Percentiles rank a stretch among this genome's conserved stretches.
phyloP scores from a whole-genome alignment of 2,329 filamentous ascomycete genomes.

The Colletotrichum eremochloae region DNA sequence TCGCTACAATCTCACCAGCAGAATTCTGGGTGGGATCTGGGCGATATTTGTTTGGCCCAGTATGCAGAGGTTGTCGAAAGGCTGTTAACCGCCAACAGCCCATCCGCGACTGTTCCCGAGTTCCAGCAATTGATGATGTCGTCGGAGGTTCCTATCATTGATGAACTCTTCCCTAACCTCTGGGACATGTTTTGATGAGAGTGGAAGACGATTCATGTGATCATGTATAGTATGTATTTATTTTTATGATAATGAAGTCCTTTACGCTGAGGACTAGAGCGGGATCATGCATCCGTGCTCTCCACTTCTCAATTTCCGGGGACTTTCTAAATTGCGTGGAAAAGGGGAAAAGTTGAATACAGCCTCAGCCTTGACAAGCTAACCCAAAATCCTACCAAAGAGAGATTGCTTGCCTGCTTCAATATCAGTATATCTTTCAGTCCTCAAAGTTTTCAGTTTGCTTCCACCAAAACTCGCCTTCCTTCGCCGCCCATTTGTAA shows the following conservation, averaged over 20 bases:
- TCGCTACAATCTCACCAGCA: constrained; percentile 55
- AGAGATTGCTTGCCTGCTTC: background rate
- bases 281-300: too few species aligned
- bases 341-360: too few species aligned
- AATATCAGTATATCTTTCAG: background rate
- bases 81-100: constrained; percentile 47
- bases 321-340: too few species aligned
- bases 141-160: constrained; percentile 35
- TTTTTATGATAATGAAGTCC: background rate
- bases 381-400: too few species aligned
- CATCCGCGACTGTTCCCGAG: constrained; percentile 36
- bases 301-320: too few species aligned
- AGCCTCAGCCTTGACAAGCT: background rate
- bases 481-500: background rate
- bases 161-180: constrained; percentile 39
- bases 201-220: background rate
- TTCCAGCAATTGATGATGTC: constrained; percentile 42
- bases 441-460: background rate
- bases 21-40: constrained; percentile 62
- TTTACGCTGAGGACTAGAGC: too few species aligned
- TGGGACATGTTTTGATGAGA: constrained; percentile 39
- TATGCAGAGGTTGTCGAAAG: constrained; percentile 63
- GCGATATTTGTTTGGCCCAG: constrained; percentile 62
- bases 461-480: background rate
- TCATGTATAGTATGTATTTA: background rate